Conservation (phyloP, 768 basidiomycete species). For the Hebeloma cylindrosporum region DNA sequence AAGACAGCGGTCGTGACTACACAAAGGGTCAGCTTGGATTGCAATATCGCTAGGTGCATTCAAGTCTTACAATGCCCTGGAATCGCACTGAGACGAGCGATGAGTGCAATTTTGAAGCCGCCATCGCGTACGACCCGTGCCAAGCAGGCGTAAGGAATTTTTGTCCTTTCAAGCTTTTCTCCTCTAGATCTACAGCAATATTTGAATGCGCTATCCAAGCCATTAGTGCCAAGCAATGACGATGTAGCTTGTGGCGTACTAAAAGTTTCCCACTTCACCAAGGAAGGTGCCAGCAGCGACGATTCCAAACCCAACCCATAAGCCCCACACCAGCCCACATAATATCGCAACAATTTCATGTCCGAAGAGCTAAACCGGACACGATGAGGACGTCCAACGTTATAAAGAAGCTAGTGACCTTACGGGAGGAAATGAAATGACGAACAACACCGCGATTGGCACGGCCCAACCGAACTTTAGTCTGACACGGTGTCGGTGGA, state of each 20-base stretch:
- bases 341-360: slow-evolving; percentile 90
- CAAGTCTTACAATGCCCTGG: slow-evolving; percentile 73
- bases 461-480: slow-evolving; percentile 67
- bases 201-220: slow-evolving; percentile 66
- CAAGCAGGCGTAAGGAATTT: slow-evolving; percentile 59
- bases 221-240: neutral
- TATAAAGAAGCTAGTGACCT: slow-evolving; percentile 17
- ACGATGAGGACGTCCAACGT: neutral
- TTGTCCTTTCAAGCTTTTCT: slow-evolving; percentile 65
- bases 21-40: neutral
- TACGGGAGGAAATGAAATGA: slow-evolving; percentile 86
- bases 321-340: slow-evolving; percentile 89
- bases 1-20: slow-evolving; percentile 87
- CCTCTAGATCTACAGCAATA: slow-evolving; percentile 75
- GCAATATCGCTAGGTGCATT: neutral
- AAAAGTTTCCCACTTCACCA: slow-evolving; percentile 87
- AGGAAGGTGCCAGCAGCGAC: slow-evolving; percentile 80
- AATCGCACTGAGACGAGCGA: slow-evolving; percentile 78
- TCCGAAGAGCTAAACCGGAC: slow-evolving; percentile 65
- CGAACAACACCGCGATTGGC: slow-evolving; percentile 77
- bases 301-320: slow-evolving; percentile 86
- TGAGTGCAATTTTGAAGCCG: slow-evolving; percentile 80
- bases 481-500: slow-evolving; percentile 28
- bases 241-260: slow-evolving; percentile 47
- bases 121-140: slow-evolving; percentile 79